Base-by-base conservation (phyloP, 2,329 filamentous ascomycete genomes). In the Diaporthe capsici region DNA sequence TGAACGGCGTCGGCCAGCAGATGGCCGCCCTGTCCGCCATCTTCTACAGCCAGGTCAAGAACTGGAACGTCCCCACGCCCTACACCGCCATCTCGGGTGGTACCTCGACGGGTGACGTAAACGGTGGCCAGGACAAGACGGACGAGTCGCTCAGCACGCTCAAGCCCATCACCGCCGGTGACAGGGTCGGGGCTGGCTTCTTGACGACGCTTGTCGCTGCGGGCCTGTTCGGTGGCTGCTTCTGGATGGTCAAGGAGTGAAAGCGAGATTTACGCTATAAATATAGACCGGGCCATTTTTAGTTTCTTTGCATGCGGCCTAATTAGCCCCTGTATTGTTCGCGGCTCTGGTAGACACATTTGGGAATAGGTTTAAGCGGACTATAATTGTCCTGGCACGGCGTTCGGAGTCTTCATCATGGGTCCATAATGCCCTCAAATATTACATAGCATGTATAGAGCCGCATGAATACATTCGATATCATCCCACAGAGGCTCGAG, bases 1-100 rank as follows among this genome's bases (percentile, higher is more conserved):
- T 81, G 76, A 82, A 79, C 34, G 87, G 87, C 34, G 85, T 88
- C 73, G 87, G 88, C 34, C 85, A 88, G 78, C 84, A 88, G 80
- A 85, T 88, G 79, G 84, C 83, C 67, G 86, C 84, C 0, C 81
- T 87, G 53, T 84, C 86, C 58, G 81, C 87, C 34, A 82, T 89
- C 49, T 83, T 85, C 37, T 84, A 83, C 3, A 84, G 82, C 22
- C 79, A 87, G 55, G 79, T 86, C 44, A 75, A 79, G 42, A 78
- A 78, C 55, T 76, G 75, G 75, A 65, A 83, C 2, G 81, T 79
- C 2, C 81, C 81, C 3, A 25, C 28, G 39, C 44, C 74, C 39
- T 71, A 51, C 57, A 73, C 73, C 8, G 17, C 61, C 25, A 25
- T 55, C 31, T 37, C 31, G 13, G 76, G 76, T 28, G 76, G 76